Base-by-base conservation (phyloP, 106 monocot species). In the Allium fistulosum region DNA sequence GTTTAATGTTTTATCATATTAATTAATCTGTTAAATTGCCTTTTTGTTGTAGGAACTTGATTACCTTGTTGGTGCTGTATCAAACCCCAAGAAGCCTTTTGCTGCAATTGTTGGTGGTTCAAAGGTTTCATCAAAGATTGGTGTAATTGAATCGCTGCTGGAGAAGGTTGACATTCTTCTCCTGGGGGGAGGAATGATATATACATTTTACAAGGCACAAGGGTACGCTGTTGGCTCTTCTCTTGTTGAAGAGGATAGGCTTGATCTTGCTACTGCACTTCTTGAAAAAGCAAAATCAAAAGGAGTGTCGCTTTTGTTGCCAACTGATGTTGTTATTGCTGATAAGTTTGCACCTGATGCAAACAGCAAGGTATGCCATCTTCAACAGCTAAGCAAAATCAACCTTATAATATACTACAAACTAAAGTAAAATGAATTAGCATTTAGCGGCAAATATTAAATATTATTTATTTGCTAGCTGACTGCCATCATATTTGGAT, bases 311-410 rank as follows among this genome's bases (percentile, higher is more conserved):
- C 71, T 88, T 9, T 67, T 88, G 55, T 81, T 88, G 67, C 84
- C 88, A 6, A 78, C 76, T 26, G 88, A 88, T 79, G 78, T 84
- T 48, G 81, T 88, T 62, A 16, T 74, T 13, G 84, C 88, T 15
- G 63, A 88, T 67, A 88, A 88, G 76, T 88, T 88, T 84, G 88
- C 84, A 46, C 73, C 88, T 45, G 88, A 88, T 84, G 88, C 84
- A 11, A 59, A 88, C 26, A 84, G 78, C 84, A 79, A 84, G 88
- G 84, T 84, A 13, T 78, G 80, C 1, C 37, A 37, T 37, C 37
- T 37, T 5, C 37, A 37, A 37, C 37, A 37, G 5, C 37, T 37
- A 37, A 37, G 37, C 37, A 37, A 37, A 37, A 37, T 37, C 37
- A 37, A 37, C 37, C 37, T 37, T 5, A 37, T 37, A 37, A 37